Conservation (phyloP, 257 asterid species). For the Primulina tabacum region DNA sequence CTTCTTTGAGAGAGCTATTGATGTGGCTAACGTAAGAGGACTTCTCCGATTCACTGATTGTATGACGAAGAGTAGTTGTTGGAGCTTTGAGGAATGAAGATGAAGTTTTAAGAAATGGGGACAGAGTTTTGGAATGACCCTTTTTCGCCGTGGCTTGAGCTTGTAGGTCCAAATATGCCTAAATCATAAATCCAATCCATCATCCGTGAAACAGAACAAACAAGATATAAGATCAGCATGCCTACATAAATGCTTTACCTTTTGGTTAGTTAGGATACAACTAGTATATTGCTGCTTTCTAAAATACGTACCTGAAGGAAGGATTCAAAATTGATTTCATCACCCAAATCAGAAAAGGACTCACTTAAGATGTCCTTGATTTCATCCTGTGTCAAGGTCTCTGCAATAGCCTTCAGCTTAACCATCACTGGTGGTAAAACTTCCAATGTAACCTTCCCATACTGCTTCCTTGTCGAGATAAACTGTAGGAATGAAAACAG, state of each 20-base stretch:
- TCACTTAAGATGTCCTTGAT: constrained; percentile 51
- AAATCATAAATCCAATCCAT: constrained; percentile 2
- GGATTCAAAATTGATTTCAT: constrained; percentile 71
- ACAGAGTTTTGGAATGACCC: constrained; percentile 45
- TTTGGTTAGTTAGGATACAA: background rate
- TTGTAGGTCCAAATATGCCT: constrained; percentile 74
- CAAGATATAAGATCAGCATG: background rate
- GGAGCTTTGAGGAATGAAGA: constrained; percentile 82
- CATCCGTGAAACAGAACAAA: background rate
- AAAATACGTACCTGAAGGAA: constrained; percentile 59
- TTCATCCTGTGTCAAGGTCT: constrained; percentile 46
- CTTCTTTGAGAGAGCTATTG: constrained; percentile 72
- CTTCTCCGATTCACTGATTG: constrained; percentile 85
- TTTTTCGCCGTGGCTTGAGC: constrained; percentile 50
- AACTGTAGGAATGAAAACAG: constrained; percentile 36
- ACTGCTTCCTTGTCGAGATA: constrained; percentile 44
- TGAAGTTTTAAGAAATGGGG: constrained; percentile 39
- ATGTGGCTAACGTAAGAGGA: constrained; percentile 68
- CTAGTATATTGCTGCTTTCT: background rate
- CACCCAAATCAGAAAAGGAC: constrained; percentile 42
- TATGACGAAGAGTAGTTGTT: constrained; percentile 85
- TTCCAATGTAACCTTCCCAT: constrained; percentile 61
- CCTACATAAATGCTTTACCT: background rate
- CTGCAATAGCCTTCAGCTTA: constrained; percentile 55
- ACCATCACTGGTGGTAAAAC: constrained; percentile 69